A percentile compares a stretch with the other conserved stretches of the same genome.
Evolutionary conservation across 805 yeast species (phyloP).

Genomic region (Pichia cephalocereana): DNA sequence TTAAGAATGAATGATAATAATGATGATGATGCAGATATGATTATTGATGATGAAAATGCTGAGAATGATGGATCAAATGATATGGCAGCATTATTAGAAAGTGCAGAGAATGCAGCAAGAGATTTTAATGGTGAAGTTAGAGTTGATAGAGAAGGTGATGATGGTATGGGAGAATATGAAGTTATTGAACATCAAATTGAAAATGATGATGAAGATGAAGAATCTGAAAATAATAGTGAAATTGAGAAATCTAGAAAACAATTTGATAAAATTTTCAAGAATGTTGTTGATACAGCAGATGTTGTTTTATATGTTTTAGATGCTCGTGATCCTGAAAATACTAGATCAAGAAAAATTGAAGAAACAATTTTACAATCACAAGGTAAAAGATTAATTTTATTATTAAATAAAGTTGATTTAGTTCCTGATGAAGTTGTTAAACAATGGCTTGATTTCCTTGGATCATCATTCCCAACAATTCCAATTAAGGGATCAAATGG

Average conservation of each 20-base stretch:
- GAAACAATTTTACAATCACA: constrained; percentile 75
- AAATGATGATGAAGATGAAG: constrained; percentile 25
- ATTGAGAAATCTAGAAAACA: constrained; percentile 77
- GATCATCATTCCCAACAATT: constrained; percentile 81
- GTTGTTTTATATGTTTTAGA: constrained; percentile 89
- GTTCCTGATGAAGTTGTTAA: constrained; percentile 78
- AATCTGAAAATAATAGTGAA: constrained; percentile 31
- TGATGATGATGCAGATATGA: constrained; percentile 19
- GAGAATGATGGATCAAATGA: constrained; percentile 32
- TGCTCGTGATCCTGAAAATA: constrained; percentile 94
- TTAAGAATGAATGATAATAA: constrained; percentile 9
- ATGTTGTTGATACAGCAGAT: constrained; percentile 88
- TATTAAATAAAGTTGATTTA: constrained; percentile 87
- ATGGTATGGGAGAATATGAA: constrained; percentile 38
- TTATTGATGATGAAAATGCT: constrained; percentile 28
- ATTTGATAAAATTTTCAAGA: constrained; percentile 86
- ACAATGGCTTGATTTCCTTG: constrained; percentile 74
- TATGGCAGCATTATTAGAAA: constrained; percentile 76
- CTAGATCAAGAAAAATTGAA: constrained; percentile 87
- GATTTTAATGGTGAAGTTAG: constrained; percentile 54
- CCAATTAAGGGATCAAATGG: constrained; percentile 78
- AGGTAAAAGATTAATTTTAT: constrained; percentile 74
- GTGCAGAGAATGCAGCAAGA: constrained; percentile 83
- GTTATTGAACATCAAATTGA: constrained; percentile 40
- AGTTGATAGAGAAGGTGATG: constrained; percentile 28